Evolutionary conservation across 176 grass and related monocot genomes (phyloP).

Genomic region (Avena atlantica): DNA sequence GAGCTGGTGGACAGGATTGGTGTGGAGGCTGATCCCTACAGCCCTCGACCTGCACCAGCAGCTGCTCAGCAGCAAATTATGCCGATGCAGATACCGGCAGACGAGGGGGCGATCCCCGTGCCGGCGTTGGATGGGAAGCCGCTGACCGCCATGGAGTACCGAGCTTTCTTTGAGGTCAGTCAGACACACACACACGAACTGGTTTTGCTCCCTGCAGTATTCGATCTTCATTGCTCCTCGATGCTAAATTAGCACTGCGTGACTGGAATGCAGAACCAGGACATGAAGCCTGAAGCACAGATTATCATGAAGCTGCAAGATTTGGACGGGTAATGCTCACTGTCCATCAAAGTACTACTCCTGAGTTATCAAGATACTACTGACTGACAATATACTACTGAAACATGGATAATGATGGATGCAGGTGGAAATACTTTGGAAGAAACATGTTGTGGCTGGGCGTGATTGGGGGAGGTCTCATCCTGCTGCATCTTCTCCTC

Average conservation of each 20-base stretch:
- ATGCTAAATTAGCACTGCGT: background rate
- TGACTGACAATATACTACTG: background rate
- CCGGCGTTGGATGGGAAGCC: conserved; percentile 56
- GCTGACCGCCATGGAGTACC: conserved; percentile 75
- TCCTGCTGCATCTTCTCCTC: conserved; percentile 57
- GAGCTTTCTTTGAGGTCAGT: conserved; percentile 84
- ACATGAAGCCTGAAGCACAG: conserved; percentile 87
- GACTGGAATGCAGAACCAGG: conserved; percentile 67
- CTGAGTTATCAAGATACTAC: background rate
- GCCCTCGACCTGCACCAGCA: background rate
- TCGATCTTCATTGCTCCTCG: background rate
- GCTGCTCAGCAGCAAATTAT: conserved; percentile 22
- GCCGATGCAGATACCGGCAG: conserved; percentile 10
- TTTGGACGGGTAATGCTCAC: conserved; percentile 57
- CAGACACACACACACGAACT: background rate
- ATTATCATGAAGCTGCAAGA: conserved; percentile 72
- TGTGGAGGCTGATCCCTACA: conserved; percentile 23
- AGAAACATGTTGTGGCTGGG: conserved; percentile 94
- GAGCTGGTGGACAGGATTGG: conserved; percentile 61
- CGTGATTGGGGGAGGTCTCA: conserved; percentile 66
- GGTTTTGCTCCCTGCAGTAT: background rate
- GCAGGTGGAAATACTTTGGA: conserved; percentile 83
- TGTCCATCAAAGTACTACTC: background rate
- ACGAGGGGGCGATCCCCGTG: conserved; percentile 26
- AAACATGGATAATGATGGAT: conserved; percentile 26